Evolutionary conservation across 345 rosid genomes (phyloP).

Genomic region (Linum tenue): DNA sequence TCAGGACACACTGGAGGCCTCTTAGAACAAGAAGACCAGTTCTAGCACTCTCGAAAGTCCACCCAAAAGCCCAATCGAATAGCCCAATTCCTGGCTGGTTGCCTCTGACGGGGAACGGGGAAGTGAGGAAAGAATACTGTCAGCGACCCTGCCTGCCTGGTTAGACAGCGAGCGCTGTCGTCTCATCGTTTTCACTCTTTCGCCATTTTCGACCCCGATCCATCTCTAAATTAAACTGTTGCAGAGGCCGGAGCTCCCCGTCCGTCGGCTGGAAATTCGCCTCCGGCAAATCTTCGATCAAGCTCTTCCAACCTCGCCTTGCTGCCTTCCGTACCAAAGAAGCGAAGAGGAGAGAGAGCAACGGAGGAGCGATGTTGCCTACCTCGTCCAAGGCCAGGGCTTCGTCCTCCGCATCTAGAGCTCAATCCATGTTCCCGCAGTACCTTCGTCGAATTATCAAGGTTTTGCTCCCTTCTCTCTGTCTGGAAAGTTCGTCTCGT

Average conservation of each 20-base stretch:
- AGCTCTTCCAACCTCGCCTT: not conserved
- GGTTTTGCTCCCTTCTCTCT: constrained; percentile 34
- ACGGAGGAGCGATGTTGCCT: constrained; percentile 53
- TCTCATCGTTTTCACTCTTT: no score
- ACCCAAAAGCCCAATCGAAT: no score
- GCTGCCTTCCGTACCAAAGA: not conserved
- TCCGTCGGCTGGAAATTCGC: not conserved
- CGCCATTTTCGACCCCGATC: no score
- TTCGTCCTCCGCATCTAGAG: constrained; percentile 62
- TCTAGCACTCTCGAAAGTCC: no score
- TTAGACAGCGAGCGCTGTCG: no score
- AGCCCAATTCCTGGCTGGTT: no score
- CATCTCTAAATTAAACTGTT: no score
- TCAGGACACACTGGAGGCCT: no score
- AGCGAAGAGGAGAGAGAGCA: not conserved
- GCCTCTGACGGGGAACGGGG: no score
- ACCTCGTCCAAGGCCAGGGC: constrained; percentile 69
- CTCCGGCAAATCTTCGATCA: not conserved
- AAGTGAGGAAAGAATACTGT: no score
- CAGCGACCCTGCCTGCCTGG: no score
- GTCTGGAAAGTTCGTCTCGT: not conserved
- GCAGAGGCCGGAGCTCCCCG: not conserved
- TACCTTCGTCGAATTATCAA: constrained; percentile 94
- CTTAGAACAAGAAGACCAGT: no score
- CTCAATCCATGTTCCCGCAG: constrained; percentile 60